Base-by-base conservation (phyloP, 2,329 filamentous ascomycete species). In the Blumeria hordei region DNA sequence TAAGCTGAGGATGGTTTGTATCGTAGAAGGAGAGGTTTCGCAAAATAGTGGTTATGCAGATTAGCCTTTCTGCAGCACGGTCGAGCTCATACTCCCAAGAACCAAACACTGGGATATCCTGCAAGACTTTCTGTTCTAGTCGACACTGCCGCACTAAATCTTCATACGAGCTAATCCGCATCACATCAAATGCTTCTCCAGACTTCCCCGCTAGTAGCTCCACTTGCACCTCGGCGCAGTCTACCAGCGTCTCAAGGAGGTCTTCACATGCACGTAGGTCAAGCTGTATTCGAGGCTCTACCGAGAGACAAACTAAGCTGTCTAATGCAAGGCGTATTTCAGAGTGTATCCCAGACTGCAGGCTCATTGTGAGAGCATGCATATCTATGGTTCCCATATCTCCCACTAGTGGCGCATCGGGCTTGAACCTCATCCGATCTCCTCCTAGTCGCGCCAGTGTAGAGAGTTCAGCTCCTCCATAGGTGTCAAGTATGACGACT, bases 241-340 rank as follows among this genome's bases (percentile, higher is more conserved):
- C 92, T 36, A 95, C 72, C 54, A 98, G 69, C 0, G 84, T 83
- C 57, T 96, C 92, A 16, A 94, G 75, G 56, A 98, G 69, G 64
- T 96, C 92, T 56, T 94, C 88, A 64, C 86, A 94, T 55, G 78
- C 77, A 56, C 80, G 74, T 43, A 94, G 70, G 44, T 80, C 74
- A 18, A 81, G 72, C n/a, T 74, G 73, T 28, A 82, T 74, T 4
- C 76, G 72, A 14, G 71, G 69, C 55, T 82, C 77, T 41, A 76
- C 76, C 2, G 84, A 86, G 12, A 69, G 66, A 2, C 73, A 78
- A 9, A 80, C 80, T 37, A 98, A 71, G 0, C 84, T 86, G 66
- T 96, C 92, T 47, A 98, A 71, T 2, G 90, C 90, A 58, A 94
- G 70, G 9, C 90, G 80, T n/a, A 94, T 82, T 68, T 98, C 92